Evolutionary conservation across 176 grass and related monocot genomes (phyloP), one percentile per base, ranked within the genome.

Genomic region (Musa beccarii): DNA sequence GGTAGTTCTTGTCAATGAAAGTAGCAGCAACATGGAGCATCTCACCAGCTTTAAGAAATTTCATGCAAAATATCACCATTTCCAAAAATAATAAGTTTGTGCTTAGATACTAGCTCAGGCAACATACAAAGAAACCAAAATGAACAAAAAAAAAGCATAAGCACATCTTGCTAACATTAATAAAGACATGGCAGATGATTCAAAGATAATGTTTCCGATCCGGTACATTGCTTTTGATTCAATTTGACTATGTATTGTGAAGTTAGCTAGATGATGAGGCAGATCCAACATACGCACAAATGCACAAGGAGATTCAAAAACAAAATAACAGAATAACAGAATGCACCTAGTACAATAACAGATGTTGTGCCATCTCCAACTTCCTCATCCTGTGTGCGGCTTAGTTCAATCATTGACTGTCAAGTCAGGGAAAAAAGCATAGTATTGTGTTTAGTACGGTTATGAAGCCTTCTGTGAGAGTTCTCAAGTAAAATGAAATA

Each of bases 361-460:
- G 95, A 99, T 69, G 95, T 99, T 76, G 95, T 99, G 66, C 95
- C 95, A 87, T 99, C 95, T 49, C 95, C 95, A 25, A 99, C 95
- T 81, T 99, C 95, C 83, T 99, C 95, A 87, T 99, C 95, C 54
- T 99, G 95, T 75, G 91, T 95, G 14, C 95, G 95, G 82, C 95
- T 99, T 68, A 99, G 86, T 73, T 99, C 95, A 81, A 99, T 99
- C 95, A 99, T 99, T 73, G 95, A 94, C 88, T 94, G 72, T 53
- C 17, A 16, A 69, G 25, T 75, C 17, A 1, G 43, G 13, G 21
- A 20, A 11, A 14, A 68, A 7, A 69, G 66, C 55, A 79, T 52
- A 28, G 65, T 7, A 17, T 2, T 61, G 54, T 9, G 78, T 67
- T 43, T 19, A 49, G 2, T 75, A 63, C 29, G 52, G 21, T 19